phyloP scores from a whole-genome alignment of 2,329 filamentous ascomycete genomes.

The Botrytis cinerea region DNA sequence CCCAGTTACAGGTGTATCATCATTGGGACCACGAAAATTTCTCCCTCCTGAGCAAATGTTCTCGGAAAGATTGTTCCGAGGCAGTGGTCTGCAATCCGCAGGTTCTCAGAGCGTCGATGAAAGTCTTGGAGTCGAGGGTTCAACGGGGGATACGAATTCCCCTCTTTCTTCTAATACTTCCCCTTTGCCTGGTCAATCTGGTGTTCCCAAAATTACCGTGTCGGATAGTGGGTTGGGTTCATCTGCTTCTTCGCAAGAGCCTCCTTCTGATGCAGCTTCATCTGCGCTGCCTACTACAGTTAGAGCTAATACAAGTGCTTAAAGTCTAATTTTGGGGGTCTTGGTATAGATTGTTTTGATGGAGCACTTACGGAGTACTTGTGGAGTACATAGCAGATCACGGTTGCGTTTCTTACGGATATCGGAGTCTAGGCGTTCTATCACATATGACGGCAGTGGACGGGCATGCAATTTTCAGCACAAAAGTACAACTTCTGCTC shows the following conservation, averaged over 20 bases:
- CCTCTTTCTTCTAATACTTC: neutral
- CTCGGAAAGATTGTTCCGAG: conserved; percentile 5
- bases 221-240: neutral
- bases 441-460: neutral
- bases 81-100: neutral
- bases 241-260: neutral
- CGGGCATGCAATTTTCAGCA: neutral
- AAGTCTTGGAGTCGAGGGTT: too few species aligned
- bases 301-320: neutral
- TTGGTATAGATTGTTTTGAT: neutral
- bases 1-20: neutral
- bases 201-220: neutral
- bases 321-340: neutral
- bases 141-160: neutral
- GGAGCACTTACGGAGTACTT: neutral
- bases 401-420: neutral
- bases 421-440: neutral
- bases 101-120: neutral
- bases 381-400: neutral
- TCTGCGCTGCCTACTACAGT: neutral
- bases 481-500: too few species aligned
- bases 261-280: neutral
- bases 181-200: neutral
- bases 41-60: conserved; percentile 9
- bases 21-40: neutral